Evolutionary conservation across 352 stramenopile genomes (phyloP), one percentile per base, ranked within the genome.

Genomic region (Globisporangium takayamanum): DNA sequence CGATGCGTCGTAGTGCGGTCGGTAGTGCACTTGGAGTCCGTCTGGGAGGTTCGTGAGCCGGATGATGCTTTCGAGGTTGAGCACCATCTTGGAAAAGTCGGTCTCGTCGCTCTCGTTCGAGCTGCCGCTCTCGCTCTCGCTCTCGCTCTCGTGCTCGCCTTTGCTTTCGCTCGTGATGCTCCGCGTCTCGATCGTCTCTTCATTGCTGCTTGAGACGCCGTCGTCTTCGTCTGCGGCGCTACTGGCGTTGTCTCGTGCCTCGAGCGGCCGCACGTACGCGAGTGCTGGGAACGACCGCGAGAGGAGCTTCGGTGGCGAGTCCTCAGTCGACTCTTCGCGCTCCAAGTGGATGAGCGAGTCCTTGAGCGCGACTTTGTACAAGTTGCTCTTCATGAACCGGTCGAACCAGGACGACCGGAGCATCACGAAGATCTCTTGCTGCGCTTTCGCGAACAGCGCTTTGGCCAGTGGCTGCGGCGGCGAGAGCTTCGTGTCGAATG

Each of bases 41-140:
- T 90, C 73, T 4, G 84, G 84, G 0, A 94, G 67, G 39, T 88
- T 89, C 4, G 82, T 94, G 30, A 91, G 68, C 12, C 84, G 80
- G 50, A 94, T 90, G 59, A 94, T 94, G 49, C 81, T 92, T 53
- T 94, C 84, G 5, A 94, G 60, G 66, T 94, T 84, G 6, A 94
- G 63, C 12, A 77, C 64, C 42, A 91, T 69, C 52, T 87, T 84
- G 0, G 73, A 70, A 44, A 86, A 86, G 7, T 73, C 66, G 1
- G 67, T 63, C 5, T 78, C 70, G 18, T 74, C 66, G 16, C 59
- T 78, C 26, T 82, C 73, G 28, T 86, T 75, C 7, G 66, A 81
- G 44, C 62, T 73, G 18, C 69, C 69, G 36, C 59, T 72, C 45
- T 70, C 69, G 25, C 57, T 72, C 42, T 70, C 69, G 8, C 53